Base-by-base conservation (phyloP, 306 rosid species). In the Quercus bicolor region DNA sequence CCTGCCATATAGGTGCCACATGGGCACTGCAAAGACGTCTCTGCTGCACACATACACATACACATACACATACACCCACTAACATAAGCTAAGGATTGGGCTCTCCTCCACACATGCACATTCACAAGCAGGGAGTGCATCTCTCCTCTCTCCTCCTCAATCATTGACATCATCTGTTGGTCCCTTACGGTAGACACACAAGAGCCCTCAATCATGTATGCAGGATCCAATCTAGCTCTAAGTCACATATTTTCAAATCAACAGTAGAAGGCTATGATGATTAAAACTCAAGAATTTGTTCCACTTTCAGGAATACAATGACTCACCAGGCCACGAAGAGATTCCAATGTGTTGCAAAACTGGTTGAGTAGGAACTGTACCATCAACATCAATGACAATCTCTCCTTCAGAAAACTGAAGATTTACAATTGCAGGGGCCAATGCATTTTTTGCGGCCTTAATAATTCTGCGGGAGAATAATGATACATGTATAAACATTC, bases 281-380 rank as follows among this genome's bases (percentile, higher is more conserved):
- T 68, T 40, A 52, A 80, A 59, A 24, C 14, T 6, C 14, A 26
- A 45, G 52, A 33, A 56, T 65, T 60, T 18, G 62, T 62, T 56
- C 52, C 14, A 76, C 28, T 78, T 62, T 45, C 76, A 68, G 55
- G 29, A 75, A 55, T 20, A 69, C 53, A 81, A 84, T 57, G 40
- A 80, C 91, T 87, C 68, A 93, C 96, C 99, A 81, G 98, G 98
- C 98, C 99, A 95, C 3, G 97, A 86, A 77, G 96, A 80, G 37
- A 91, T 90, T 75, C 98, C 99, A 84, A 93, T 82, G 86, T 93
- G 98, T 76, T 95, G 95, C 78, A 95, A 91, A 86, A 93, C 94
- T 13, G 99, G 99, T 82, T 90, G 99, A 79, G 94, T 91, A 40
- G 99, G 97, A 85, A 90, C 78, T 15, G 94, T 80, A 74, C 99